Base-by-base conservation (phyloP, 78 protist genomes). In the Dictyostelium purpureum region DNA sequence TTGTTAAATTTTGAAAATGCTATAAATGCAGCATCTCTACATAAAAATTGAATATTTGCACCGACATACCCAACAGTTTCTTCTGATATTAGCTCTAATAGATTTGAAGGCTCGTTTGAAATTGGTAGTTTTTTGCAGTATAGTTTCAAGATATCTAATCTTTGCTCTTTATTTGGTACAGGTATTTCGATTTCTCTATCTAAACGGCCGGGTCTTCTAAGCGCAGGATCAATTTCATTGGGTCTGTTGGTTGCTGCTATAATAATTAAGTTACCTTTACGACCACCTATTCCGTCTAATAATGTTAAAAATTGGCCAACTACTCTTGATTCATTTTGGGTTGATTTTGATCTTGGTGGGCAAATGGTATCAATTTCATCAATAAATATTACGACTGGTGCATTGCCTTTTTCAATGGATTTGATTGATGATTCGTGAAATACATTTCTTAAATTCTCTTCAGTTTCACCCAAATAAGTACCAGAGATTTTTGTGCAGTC, bases 401-500 rank as follows among this genome's bases (percentile, higher is more conserved):
- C 24, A n/a, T 33, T 59, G 4, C 3, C 7, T 26, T 82, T 43
- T 5, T 16, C 66, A 6, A 24, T 21, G 11, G 88, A 45, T 7
- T 74, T n/a, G 12, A 82, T 33, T 4, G 75, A 28, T 3, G 91
- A 85, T 16, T 63, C 71, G 19, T 37, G 26, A 75, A 92, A 92
- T 5, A 82, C 7, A 18, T 37, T 12, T 63, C 91, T 75, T 12
- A 92, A 28, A 56, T 83, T 57, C 16, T 65, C 90, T 73, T 92
- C 95, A 28, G 93, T 81, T n/a, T 92, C 95, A 31, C 95, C 95
- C 4, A 92, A 7, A 52, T 92, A 92, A 0, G 57, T n/a, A 31
- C 95, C 95, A 51, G 57, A 33, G 28, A 82, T 67, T 77, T 79
- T 75, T 0, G 89, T 52, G 6, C 99, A 99, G 97, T 99, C 99